phyloP scores from a whole-genome alignment of 441 rosid genomes.

The Euphorbia schlechtendalii region DNA sequence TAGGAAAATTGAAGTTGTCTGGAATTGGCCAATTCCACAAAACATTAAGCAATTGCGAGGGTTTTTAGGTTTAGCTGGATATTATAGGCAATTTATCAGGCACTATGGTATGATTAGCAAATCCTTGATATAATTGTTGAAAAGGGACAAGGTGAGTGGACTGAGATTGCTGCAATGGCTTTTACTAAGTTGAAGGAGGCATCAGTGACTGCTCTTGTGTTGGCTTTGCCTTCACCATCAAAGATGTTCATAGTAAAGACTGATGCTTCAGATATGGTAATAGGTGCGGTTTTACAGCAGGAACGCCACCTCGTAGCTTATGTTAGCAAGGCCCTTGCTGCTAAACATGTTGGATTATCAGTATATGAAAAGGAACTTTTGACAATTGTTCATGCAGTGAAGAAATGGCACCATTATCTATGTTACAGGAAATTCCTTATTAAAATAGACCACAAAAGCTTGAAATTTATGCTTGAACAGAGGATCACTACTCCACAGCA shows the following conservation, averaged over 20 bases:
- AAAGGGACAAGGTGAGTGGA: background rate
- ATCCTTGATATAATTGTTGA: background rate
- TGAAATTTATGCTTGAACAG: background rate
- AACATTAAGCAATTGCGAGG: background rate
- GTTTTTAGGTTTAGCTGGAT: background rate
- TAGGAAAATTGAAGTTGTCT: too few species aligned
- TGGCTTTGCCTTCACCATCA: background rate
- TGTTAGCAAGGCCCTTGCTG: background rate
- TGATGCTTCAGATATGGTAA: background rate
- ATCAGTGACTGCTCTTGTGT: background rate
- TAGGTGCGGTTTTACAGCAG: background rate
- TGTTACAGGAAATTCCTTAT: fast-evolving
- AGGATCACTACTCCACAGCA: too few species aligned
- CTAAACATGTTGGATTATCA: fast-evolving
- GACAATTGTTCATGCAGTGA: background rate
- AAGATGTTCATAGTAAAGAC: too few species aligned
- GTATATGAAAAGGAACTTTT: background rate
- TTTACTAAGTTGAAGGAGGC: too few species aligned
- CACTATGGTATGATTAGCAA: background rate
- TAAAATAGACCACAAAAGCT: background rate
- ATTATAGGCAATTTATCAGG: too few species aligned
- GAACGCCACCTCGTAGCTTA: background rate
- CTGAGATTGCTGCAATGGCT: background rate
- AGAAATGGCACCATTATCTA: background rate
- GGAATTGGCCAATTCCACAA: background rate